Evolutionary conservation across 345 rosid genomes (phyloP).

Genomic region (Aquilaria malaccensis): DNA sequence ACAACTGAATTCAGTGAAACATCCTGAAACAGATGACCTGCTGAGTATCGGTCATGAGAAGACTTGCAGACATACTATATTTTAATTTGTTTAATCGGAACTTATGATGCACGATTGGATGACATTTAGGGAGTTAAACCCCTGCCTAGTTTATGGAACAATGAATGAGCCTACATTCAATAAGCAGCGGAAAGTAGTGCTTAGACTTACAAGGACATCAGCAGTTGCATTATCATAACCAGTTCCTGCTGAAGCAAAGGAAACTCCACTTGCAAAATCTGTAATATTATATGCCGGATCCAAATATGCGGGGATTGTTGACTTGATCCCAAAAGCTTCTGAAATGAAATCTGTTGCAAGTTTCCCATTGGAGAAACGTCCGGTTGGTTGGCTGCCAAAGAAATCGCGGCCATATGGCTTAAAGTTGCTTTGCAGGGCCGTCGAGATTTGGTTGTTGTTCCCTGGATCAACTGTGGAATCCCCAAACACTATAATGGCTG

Average conservation of each 20-base stretch:
- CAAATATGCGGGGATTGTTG: constrained; percentile 63
- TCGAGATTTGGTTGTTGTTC: constrained; percentile 71
- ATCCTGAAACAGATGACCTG: background rate
- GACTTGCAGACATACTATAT: too few relatives aligned
- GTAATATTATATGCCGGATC: constrained; percentile 51
- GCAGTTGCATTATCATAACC: constrained; percentile 81
- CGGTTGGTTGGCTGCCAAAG: constrained; percentile 49
- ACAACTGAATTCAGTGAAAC: background rate
- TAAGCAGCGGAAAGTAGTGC: too few relatives aligned
- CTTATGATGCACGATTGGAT: too few relatives aligned
- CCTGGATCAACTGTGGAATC: constrained; percentile 78
- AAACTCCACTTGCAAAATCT: constrained; percentile 77
- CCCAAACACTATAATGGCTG: constrained; percentile 68
- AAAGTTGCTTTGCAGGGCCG: constrained; percentile 64
- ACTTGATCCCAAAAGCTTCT: constrained; percentile 69
- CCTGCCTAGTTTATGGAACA: too few relatives aligned
- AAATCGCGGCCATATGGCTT: constrained; percentile 77
- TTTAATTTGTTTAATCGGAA: too few relatives aligned
- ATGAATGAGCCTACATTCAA: too few relatives aligned
- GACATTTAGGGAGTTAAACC: too few relatives aligned
- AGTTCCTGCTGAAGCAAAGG: constrained; percentile 91
- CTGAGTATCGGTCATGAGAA: background rate
- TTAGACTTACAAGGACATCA: constrained; percentile 54
- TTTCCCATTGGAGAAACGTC: constrained; percentile 75
- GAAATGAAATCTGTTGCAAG: constrained; percentile 66